Evolutionary conservation across 768 basidiomycete genomes (phyloP), one percentile per base, ranked within the genome.

Genomic region (Paxillus ammoniavirescens): DNA sequence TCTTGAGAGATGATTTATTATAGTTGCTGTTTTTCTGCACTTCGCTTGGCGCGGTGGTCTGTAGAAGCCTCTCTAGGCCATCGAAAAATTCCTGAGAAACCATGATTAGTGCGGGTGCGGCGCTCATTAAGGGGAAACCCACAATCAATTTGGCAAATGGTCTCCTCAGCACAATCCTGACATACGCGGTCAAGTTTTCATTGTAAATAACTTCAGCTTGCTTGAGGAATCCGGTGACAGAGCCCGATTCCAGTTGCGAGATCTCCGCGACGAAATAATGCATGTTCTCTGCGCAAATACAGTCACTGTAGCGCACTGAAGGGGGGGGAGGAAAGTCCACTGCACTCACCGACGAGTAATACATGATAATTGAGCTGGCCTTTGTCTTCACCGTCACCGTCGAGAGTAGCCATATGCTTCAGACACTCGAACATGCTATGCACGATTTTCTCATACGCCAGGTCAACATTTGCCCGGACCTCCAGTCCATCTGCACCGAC

Each of bases 281-380:
- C 94, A 96, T 97, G 66, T 98, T 98, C 72, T 97, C 96, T 98
- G 65, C 2, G 28, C 21, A 52, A 21, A 36, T 40, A 8, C 30
- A 21, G 30, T 57, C 53, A 54, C n/a, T 23, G 14, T 8, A 10
- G 44, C 26, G 2, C 61, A 40, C 46, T 37, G n/a, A 44, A 14
- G 15, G 6, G 2, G 35, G 13, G 38, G 7, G 12, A 28, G 7
- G 12, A 28, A 28, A 13, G n/a, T 5, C 12, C n/a, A 8, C 12
- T 4, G 8, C 33, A 70, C 89, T 62, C 63, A 95, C 96, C 96
- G 52, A 98, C 89, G 55, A 98, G 77, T 63, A 96, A 88, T 60
- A 98, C 92, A 66, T 97, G 93, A 59, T 93, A 97, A 69, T 98
- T 98, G 49, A 98, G 79, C 65, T 96, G 93, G 0, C 94, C 94